phyloP scores from a whole-genome alignment of 768 basidiomycete genomes.

The Tricholoma bakamatsutake region DNA sequence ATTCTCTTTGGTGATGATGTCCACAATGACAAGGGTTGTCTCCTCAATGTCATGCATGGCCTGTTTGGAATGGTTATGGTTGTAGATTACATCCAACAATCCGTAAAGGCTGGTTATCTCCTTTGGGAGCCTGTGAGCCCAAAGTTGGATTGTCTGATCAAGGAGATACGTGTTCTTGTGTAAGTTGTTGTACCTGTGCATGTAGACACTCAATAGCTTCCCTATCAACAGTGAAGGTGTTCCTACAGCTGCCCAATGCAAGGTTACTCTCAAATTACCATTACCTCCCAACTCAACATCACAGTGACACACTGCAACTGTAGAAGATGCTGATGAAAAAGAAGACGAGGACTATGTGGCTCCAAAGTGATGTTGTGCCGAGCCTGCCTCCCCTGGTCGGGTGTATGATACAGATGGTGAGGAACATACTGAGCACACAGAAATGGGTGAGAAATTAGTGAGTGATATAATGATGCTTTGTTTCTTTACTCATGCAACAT shows the following conservation, averaged over 20 bases:
- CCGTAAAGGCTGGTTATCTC: background rate
- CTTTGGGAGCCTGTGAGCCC: background rate
- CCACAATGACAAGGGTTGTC: background rate
- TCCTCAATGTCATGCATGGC: background rate
- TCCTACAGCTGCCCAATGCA: background rate
- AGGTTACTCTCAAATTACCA: background rate
- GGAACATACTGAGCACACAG: background rate
- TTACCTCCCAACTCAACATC: background rate
- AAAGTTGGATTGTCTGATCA: background rate
- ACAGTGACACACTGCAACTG: background rate
- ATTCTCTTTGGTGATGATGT: background rate
- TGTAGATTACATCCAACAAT: background rate
- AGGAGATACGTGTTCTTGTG: background rate
- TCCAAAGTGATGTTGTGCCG: background rate
- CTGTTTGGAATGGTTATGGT: background rate
- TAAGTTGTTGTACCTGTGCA: background rate
- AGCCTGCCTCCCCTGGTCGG: background rate
- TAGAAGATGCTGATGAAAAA: background rate
- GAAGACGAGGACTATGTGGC: background rate
- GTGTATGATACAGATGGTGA: background rate
- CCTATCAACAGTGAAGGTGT: background rate
- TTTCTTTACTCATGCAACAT: constrained; percentile 1
- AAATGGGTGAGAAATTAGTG: background rate
- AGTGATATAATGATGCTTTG: background rate
- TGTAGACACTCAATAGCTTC: background rate